Percentiles rank a stretch among this genome's conserved stretches.
phyloP scores from a whole-genome alignment of 1,284 basidiomycete species.

The Boletus sp. region DNA sequence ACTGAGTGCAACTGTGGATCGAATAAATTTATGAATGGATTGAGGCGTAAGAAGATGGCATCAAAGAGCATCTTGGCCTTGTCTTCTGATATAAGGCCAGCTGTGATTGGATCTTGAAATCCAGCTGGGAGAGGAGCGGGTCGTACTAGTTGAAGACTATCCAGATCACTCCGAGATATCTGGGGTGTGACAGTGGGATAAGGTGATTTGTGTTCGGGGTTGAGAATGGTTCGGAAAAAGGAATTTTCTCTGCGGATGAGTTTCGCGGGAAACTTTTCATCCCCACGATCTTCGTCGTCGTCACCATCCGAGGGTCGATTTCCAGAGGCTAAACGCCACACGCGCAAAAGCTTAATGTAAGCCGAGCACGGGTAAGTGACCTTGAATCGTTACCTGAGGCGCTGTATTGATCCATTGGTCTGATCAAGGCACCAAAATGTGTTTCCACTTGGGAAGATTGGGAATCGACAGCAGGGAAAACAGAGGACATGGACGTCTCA shows the following conservation, averaged over 20 bases:
- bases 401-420: conserved; percentile 36
- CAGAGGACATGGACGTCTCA: conserved; percentile 32
- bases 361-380: background rate
- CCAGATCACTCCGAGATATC: conserved; percentile 27
- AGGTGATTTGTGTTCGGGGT: conserved; percentile 58
- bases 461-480: conserved; percentile 34
- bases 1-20: conserved; percentile 76
- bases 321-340: conserved; percentile 38
- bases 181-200: conserved; percentile 25
- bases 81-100: conserved; percentile 64
- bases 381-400: conserved; percentile 39
- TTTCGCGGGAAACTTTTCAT: conserved; percentile 67
- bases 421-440: conserved; percentile 29
- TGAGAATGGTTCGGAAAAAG: conserved; percentile 79
- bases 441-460: conserved; percentile 36
- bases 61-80: conserved; percentile 71
- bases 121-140: conserved; percentile 38
- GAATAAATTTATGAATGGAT: conserved; percentile 83
- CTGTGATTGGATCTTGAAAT: conserved; percentile 64
- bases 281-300: conserved; percentile 59
- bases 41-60: conserved; percentile 72
- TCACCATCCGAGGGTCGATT: conserved; percentile 50
- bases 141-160: conserved; percentile 35
- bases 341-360: conserved; percentile 19
- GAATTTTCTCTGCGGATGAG: conserved; percentile 69